Evolutionary conservation across 306 rosid species (phyloP).

Genomic region (Clitoria ternatea): DNA sequence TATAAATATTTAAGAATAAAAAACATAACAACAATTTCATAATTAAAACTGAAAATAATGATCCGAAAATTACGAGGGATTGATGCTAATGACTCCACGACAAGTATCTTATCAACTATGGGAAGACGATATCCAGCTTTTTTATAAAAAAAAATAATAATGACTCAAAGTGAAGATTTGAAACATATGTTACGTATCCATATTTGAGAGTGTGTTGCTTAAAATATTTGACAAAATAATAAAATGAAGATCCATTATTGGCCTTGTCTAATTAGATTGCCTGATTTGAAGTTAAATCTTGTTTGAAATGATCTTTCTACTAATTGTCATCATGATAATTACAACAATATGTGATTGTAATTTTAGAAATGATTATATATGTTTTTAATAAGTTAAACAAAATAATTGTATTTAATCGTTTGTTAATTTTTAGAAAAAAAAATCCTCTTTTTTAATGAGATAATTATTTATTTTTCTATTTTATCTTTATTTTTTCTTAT

Average conservation of each 20-base stretch:
- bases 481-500: too few species aligned
- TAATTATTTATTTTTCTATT: too few species aligned
- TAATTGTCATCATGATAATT: background rate
- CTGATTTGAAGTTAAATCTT: background rate
- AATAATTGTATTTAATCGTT: too few species aligned
- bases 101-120: slow-evolving; percentile 9
- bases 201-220: background rate
- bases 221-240: background rate
- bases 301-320: background rate
- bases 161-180: background rate
- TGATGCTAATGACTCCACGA: background rate
- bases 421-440: too few species aligned
- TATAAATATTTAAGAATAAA: too few species aligned
- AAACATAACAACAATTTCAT: too few species aligned
- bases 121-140: background rate
- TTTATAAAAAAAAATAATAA: too few species aligned
- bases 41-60: too few species aligned
- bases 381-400: background rate
- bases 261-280: background rate
- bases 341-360: background rate
- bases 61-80: too few species aligned
- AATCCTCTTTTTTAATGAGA: too few species aligned
- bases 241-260: background rate
- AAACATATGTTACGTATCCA: background rate
- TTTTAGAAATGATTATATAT: background rate